Percentiles rank a stretch among this genome's conserved stretches.
These are phyloP conservation scores for Ustilago shanxiensis DNA, from an alignment of 1,284 basidiomycete genomes.

Conservation along the genomic window DNA sequence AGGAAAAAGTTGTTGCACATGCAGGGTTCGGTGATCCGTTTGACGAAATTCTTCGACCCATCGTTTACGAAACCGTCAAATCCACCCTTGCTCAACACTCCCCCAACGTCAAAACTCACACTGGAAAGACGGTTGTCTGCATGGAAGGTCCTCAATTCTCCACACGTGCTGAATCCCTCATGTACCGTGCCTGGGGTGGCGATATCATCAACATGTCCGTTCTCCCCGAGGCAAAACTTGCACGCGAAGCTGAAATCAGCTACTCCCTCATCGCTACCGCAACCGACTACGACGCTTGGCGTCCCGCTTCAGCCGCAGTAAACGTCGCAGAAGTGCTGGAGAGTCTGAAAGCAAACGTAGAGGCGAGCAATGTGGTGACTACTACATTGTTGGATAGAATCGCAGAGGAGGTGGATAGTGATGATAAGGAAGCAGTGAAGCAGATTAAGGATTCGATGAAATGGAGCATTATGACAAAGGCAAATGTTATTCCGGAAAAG, in stretches of 20 bases:
- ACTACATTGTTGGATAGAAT: slow-evolving; percentile 83
- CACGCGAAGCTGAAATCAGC: slow-evolving; percentile 89
- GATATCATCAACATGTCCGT: slow-evolving; percentile 80
- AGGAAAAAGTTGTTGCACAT: slow-evolving; percentile 82
- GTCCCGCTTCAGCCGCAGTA: slow-evolving; percentile 82
- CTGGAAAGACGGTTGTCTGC: slow-evolving; percentile 87
- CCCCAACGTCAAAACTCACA: slow-evolving; percentile 73
- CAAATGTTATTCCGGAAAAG: slow-evolving; percentile 76
- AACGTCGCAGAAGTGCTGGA: slow-evolving; percentile 90
- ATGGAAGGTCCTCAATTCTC: slow-evolving; percentile 97
- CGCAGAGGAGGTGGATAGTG: slow-evolving; percentile 71
- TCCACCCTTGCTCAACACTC: slow-evolving; percentile 37
- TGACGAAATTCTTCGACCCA: slow-evolving; percentile 49
- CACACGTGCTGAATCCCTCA: slow-evolving; percentile 91
- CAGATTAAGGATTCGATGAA: slow-evolving; percentile 57
- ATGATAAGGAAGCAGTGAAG: slow-evolving; percentile 54
- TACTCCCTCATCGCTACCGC: slow-evolving; percentile 67
- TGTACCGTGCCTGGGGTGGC: slow-evolving; percentile 92
- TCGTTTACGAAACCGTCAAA: slow-evolving; percentile 54
- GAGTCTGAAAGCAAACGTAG: slow-evolving; percentile 86
- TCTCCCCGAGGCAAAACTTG: slow-evolving; percentile 94
- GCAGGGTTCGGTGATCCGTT: slow-evolving; percentile 87
- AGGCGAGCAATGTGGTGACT: slow-evolving; percentile 79
- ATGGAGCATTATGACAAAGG: slow-evolving; percentile 79
- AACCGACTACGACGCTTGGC: slow-evolving; percentile 73